Evolutionary conservation across 2,329 filamentous ascomycete genomes (phyloP).

Genomic region (Trichoderma sp.): DNA sequence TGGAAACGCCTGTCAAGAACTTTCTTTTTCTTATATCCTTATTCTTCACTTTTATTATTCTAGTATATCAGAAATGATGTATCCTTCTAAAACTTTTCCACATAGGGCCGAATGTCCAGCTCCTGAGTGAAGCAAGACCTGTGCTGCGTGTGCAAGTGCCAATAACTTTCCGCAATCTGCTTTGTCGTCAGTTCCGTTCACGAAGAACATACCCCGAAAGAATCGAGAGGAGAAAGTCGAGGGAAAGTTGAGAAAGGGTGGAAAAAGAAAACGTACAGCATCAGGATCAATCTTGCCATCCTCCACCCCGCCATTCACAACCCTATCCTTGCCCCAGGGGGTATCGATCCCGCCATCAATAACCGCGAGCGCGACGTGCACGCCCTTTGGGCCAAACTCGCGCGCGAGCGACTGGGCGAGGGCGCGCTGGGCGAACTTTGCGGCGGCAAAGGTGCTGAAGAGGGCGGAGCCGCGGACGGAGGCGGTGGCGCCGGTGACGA

Average conservation of each 20-base stretch:
- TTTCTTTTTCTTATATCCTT: neutral
- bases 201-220: neutral
- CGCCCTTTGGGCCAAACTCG: conserved; percentile 81
- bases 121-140: conserved; percentile 79
- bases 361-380: conserved; percentile 81
- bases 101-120: conserved; percentile 75
- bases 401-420: conserved; percentile 74
- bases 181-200: neutral
- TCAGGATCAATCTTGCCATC: conserved; percentile 72
- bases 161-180: conserved; percentile 85
- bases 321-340: conserved; percentile 62
- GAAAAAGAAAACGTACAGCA: conserved; percentile 63
- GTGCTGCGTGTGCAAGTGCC: conserved; percentile 80
- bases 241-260: too few relatives aligned
- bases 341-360: conserved; percentile 87
- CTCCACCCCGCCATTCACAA: conserved; percentile 49
- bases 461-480: conserved; percentile 71
- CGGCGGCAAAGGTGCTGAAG: conserved; percentile 72
- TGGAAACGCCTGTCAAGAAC: neutral
- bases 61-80: conserved; percentile 11
- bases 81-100: conserved; percentile 73
- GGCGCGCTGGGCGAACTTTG: conserved; percentile 78
- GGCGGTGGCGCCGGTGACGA: conserved; percentile 87
- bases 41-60: neutral
- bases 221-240: too few relatives aligned